Percentiles rank a stretch among this genome's conserved stretches.
Conservation (phyloP, 2,329 filamentous ascomycete genomes). For the Penicillium sp. region DNA sequence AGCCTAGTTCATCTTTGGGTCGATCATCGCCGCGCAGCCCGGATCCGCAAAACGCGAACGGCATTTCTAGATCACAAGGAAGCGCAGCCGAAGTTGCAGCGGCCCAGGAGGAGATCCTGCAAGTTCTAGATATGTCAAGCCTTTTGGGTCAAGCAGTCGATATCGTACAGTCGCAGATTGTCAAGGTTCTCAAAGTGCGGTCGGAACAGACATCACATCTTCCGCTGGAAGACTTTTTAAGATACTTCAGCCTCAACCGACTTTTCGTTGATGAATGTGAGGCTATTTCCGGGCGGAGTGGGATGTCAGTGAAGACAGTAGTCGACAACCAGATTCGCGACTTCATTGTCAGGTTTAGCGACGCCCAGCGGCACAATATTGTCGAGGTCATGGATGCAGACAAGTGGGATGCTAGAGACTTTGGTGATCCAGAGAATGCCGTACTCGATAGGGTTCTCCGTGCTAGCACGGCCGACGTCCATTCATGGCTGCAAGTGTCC, state of each 20-base stretch:
- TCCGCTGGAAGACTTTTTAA: slow-evolving; percentile 54
- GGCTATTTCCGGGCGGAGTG: slow-evolving; percentile 60
- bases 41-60: slow-evolving; percentile 41
- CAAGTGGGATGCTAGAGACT: slow-evolving; percentile 63
- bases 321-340: slow-evolving; percentile 61
- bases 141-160: slow-evolving; percentile 64
- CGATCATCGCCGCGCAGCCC: slow-evolving; percentile 50
- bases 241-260: slow-evolving; percentile 60
- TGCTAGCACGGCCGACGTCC: slow-evolving; percentile 56
- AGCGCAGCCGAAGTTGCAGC: slow-evolving; percentile 23
- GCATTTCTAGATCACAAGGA: slow-evolving; percentile 27
- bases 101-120: slow-evolving; percentile 57
- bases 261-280: slow-evolving; percentile 66
- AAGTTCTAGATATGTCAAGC: slow-evolving; percentile 63
- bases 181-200: slow-evolving; percentile 60
- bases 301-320: slow-evolving; percentile 56
- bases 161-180: slow-evolving; percentile 61
- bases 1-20: slow-evolving; percentile 24
- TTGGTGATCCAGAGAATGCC: slow-evolving; percentile 49
- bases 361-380: slow-evolving; percentile 55
- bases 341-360: slow-evolving; percentile 57
- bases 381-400: slow-evolving; percentile 58
- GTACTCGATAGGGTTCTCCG: slow-evolving; percentile 54
- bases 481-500: slow-evolving; percentile 50
- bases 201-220: slow-evolving; percentile 57